Percentiles rank a stretch among this genome's conserved stretches.
phyloP scores from a whole-genome alignment of 2,329 filamentous ascomycete genomes.

The Lasiodiplodia gonubiensis region DNA sequence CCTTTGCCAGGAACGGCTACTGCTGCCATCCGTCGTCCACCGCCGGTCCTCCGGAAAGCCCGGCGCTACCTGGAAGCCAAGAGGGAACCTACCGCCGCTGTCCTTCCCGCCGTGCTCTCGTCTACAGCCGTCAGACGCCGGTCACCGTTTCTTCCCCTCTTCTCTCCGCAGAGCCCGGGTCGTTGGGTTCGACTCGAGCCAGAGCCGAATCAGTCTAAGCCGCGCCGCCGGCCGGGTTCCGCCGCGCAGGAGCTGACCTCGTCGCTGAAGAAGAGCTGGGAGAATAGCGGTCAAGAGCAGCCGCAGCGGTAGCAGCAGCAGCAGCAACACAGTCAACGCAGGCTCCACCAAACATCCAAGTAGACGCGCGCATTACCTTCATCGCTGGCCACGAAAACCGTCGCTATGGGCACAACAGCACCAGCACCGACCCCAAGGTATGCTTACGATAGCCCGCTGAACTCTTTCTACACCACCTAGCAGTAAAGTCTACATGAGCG shows the following conservation, averaged over 20 bases:
- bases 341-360: not conserved
- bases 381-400: not conserved
- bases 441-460: not conserved
- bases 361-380: not conserved
- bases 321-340: not conserved
- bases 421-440: conserved; percentile 15
- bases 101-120: not conserved
- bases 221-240: not conserved
- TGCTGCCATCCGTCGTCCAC: not conserved
- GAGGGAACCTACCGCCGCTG: not conserved
- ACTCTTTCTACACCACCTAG: not conserved
- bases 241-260: not conserved
- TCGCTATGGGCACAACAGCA: conserved; percentile 1
- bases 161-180: not conserved
- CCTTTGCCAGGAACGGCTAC: not conserved
- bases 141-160: not conserved
- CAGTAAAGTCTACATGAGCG: not conserved
- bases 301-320: not conserved
- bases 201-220: conserved; percentile 3
- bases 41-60: conserved; percentile 1
- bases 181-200: not conserved
- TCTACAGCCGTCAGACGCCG: conserved; percentile 1
- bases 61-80: conserved; percentile 3
- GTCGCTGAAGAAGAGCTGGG: conserved; percentile 20
- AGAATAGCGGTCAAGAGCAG: conserved; percentile 2